Conservation (phyloP, 805 yeast genomes). For the Teunomyces tritomae region DNA sequence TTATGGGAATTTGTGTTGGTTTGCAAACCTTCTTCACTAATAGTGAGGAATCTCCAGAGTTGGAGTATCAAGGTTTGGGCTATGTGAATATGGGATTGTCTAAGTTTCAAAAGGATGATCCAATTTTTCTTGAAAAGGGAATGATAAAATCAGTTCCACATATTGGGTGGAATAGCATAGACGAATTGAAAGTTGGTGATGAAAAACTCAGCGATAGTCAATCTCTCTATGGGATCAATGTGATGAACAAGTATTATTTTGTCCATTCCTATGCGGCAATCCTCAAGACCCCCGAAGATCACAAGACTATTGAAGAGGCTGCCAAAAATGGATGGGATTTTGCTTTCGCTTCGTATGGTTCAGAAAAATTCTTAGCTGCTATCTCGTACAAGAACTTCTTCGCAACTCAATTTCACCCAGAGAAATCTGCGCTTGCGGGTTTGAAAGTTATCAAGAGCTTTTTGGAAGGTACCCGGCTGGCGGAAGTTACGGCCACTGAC, state of each 20-base stretch:
- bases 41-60: conserved; percentile 70
- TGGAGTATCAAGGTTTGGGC: conserved; percentile 59
- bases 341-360: conserved; percentile 70
- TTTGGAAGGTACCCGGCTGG: conserved; percentile 45
- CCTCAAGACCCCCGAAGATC: conserved; percentile 32
- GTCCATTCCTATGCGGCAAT: conserved; percentile 93
- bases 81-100: conserved; percentile 44
- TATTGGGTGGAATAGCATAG: conserved; percentile 87
- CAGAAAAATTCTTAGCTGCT: conserved; percentile 82
- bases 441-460: conserved; percentile 72
- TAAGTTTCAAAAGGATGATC: conserved; percentile 52
- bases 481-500: conserved; percentile 22
- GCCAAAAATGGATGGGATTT: conserved; percentile 61
- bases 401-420: conserved; percentile 99
- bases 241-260: conserved; percentile 76
- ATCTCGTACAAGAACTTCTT: conserved; percentile 71
- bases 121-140: conserved; percentile 21
- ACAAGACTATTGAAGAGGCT: conserved; percentile 25
- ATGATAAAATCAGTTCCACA: conserved; percentile 84
- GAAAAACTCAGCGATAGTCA: conserved; percentile 20
- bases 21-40: conserved; percentile 77
- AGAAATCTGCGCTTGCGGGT: conserved; percentile 92
- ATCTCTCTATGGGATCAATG: conserved; percentile 61
- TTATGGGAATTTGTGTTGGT: conserved; percentile 98
- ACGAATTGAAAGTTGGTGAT: conserved; percentile 21